Evolutionary conservation across 306 rosid species (phyloP).

Genomic region (Glycine tomentella): DNA sequence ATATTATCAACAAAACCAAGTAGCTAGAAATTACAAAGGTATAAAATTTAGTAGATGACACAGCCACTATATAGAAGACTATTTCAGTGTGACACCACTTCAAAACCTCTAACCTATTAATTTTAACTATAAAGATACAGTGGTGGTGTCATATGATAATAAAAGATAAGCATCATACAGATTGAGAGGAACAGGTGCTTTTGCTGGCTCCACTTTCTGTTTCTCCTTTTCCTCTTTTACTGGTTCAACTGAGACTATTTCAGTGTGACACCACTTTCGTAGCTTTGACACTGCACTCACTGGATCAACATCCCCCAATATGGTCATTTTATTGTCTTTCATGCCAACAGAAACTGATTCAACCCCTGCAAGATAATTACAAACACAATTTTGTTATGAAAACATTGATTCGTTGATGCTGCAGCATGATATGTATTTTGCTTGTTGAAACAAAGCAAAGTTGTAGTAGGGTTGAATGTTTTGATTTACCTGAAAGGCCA

Average conservation of each 20-base stretch:
- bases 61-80: too few relatives aligned
- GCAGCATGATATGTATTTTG: background rate
- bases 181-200: too few relatives aligned
- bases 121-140: background rate
- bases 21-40: too few relatives aligned
- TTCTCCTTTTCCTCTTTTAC: slow-evolving; percentile 51
- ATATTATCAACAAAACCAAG: too few relatives aligned
- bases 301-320: slow-evolving; percentile 68
- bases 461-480: background rate
- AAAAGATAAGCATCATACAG: too few relatives aligned
- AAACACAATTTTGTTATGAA: background rate
- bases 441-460: background rate
- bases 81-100: too few relatives aligned
- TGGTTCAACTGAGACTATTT: slow-evolving; percentile 66
- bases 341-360: slow-evolving; percentile 62
- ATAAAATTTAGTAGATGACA: too few relatives aligned
- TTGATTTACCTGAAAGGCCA: slow-evolving; percentile 52
- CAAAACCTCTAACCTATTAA: too few relatives aligned
- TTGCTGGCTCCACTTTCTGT: background rate
- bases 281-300: slow-evolving; percentile 57
- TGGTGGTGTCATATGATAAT: background rate
- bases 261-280: slow-evolving; percentile 55
- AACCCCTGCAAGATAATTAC: slow-evolving; percentile 53
- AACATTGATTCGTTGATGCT: too few relatives aligned
- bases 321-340: slow-evolving; percentile 60